phyloP scores from a whole-genome alignment of 768 basidiomycete genomes.

The Lactifluus subvellereus region DNA sequence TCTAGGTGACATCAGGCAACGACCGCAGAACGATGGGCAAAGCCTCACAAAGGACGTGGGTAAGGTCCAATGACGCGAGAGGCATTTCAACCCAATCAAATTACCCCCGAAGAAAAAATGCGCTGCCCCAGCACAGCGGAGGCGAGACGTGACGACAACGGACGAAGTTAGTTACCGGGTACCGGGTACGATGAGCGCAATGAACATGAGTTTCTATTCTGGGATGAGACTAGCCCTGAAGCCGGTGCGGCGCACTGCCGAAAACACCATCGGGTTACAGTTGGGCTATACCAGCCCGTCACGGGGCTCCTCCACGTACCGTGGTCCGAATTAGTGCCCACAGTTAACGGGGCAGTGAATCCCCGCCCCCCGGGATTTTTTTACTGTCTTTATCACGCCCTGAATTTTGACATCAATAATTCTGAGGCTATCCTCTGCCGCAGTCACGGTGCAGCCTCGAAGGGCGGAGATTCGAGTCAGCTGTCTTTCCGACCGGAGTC shows the following conservation, averaged over 20 bases:
- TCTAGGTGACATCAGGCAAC: conserved; percentile 24
- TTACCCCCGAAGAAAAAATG: background rate
- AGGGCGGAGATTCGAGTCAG: background rate
- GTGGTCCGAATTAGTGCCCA: no score
- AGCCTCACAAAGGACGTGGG: conserved; percentile 30
- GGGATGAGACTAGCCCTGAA: background rate
- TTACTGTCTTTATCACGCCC: background rate
- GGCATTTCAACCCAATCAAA: conserved; percentile 1
- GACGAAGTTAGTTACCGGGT: background rate
- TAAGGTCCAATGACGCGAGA: conserved; percentile 26
- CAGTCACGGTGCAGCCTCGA: background rate
- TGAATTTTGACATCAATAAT: background rate
- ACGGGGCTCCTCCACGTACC: no score
- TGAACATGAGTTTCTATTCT: background rate
- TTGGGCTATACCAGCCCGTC: background rate
- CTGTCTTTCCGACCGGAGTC: background rate
- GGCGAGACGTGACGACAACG: background rate
- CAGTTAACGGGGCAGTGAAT: no score
- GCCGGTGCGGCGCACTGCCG: background rate
- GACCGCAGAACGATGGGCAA: background rate
- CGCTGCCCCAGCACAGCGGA: background rate
- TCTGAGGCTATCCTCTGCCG: background rate
- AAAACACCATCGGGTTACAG: background rate
- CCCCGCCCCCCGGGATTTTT: background rate
- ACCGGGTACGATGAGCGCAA: background rate